phyloP scores from a whole-genome alignment of 345 rosid species.

The Lepidium aucheri region DNA sequence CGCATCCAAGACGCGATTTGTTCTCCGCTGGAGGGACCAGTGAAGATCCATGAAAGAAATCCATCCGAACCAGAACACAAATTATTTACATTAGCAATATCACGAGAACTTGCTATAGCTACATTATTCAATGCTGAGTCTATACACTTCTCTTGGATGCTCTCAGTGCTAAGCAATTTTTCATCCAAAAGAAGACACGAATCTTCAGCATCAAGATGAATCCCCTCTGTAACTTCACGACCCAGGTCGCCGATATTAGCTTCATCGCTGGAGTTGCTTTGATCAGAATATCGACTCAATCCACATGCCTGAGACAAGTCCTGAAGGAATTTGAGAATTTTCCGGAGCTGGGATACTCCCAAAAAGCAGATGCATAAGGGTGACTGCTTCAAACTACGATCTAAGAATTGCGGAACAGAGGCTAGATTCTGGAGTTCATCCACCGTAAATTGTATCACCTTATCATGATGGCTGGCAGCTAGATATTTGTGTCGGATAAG shows the following conservation, averaged over 20 bases:
- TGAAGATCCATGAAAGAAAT: constrained; percentile 81
- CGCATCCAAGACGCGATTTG: constrained; percentile 60
- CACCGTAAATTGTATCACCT: constrained; percentile 61
- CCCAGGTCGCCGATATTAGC: constrained; percentile 25
- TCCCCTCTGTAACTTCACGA: constrained; percentile 49
- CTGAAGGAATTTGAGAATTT: constrained; percentile 81
- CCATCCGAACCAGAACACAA: constrained; percentile 36
- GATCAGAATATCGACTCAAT: constrained; percentile 65
- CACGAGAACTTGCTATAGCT: constrained; percentile 25
- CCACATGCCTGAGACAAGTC: constrained; percentile 71
- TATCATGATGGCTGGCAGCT: constrained; percentile 69
- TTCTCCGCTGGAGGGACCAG: constrained; percentile 63
- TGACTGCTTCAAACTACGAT: constrained; percentile 51
- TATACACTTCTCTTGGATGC: constrained; percentile 19
- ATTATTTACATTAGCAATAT: constrained; percentile 25
- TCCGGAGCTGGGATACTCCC: constrained; percentile 72
- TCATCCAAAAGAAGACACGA: constrained; percentile 60
- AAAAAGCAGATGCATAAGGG: constrained; percentile 75
- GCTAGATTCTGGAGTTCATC: constrained; percentile 69
- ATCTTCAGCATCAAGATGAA: constrained; percentile 53
- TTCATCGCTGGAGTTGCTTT: constrained; percentile 38
- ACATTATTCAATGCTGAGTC: constrained; percentile 24
- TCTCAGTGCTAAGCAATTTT: constrained; percentile 33
- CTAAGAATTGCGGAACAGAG: constrained; percentile 60
- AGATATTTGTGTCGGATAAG: constrained; percentile 76